A percentile compares a stretch with the other conserved stretches of the same genome.
Conservation (phyloP, 2,329 filamentous ascomycete genomes). For the Aspergillus calidoustus region DNA sequence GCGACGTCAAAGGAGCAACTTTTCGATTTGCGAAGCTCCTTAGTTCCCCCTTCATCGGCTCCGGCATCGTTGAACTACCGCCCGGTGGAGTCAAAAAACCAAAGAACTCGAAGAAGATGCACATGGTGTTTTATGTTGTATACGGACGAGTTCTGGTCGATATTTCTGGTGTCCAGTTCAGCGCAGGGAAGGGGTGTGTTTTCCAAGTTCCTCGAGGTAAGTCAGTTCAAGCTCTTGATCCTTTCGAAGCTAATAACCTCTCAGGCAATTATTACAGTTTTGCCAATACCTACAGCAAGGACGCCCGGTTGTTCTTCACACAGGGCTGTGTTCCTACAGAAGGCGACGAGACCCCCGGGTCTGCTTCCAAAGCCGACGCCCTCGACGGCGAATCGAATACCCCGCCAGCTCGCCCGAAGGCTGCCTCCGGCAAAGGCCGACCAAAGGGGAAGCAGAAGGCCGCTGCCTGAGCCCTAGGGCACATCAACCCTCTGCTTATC, state of each 20-base stretch:
- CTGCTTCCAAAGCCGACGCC: conserved; percentile 28
- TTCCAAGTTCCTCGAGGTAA: conserved; percentile 95
- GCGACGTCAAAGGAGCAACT: conserved; percentile 65
- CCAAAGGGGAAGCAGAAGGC: conserved; percentile 42
- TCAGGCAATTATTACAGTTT: conserved; percentile 94
- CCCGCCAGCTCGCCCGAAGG: conserved; percentile 21
- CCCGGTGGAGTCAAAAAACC: conserved; percentile 80
- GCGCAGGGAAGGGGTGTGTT: conserved; percentile 83
- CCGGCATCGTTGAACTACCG: conserved; percentile 86
- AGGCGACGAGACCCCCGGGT: conserved; percentile 31
- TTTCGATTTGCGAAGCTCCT: conserved; percentile 92
- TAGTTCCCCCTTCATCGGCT: conserved; percentile 82
- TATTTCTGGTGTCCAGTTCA: conserved; percentile 64
- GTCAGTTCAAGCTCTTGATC: conserved; percentile 36
- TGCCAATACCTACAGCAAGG: conserved; percentile 72
- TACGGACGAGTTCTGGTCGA: conserved; percentile 80
- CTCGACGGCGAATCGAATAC: conserved; percentile 29
- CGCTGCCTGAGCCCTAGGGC: background rate
- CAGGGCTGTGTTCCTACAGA: conserved; percentile 72
- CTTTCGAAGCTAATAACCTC: background rate
- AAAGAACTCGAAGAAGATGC: conserved; percentile 95
- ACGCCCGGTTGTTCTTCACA: conserved; percentile 85
- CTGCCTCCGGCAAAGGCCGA: conserved; percentile 30
- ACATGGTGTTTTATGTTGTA: conserved; percentile 94
- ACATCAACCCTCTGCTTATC: background rate